Evolutionary conservation across 2,329 filamentous ascomycete genomes (phyloP).

Genomic region (Hypoxylon sp.): DNA sequence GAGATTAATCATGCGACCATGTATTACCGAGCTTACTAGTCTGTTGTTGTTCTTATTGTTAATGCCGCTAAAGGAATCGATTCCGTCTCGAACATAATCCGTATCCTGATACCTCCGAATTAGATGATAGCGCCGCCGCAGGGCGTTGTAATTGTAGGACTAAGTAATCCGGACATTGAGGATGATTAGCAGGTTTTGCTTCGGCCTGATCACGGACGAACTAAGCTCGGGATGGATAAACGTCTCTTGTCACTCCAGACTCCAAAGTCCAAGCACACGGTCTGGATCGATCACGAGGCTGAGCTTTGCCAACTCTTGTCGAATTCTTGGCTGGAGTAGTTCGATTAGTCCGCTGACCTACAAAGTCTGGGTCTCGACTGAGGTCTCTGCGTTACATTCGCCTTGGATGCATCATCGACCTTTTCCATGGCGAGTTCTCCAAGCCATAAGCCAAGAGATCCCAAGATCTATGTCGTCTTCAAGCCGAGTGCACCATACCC

Average conservation of each 20-base stretch:
- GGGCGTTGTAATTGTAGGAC: neutral
- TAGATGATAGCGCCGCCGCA: slow-evolving; percentile 1
- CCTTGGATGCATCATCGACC: slow-evolving; percentile 1
- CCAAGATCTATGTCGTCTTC: slow-evolving; percentile 4
- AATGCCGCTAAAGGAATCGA: slow-evolving; percentile 2
- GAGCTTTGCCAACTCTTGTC: neutral
- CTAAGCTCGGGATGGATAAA: neutral
- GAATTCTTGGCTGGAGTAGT: neutral
- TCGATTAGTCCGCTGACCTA: slow-evolving; percentile 4
- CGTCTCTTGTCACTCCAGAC: no score
- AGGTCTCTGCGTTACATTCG: slow-evolving; percentile 7
- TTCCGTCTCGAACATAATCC: slow-evolving; percentile 14
- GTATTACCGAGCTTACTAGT: neutral
- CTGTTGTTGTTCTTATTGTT: slow-evolving; percentile 1
- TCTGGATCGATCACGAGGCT: no score
- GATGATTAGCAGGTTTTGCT: slow-evolving; percentile 2
- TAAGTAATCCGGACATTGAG: no score
- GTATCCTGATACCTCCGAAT: neutral
- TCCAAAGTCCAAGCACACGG: no score
- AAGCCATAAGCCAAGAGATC: no score
- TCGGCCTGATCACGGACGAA: slow-evolving; percentile 24
- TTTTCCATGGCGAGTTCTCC: no score
- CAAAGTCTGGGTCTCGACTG: neutral
- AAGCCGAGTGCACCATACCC: slow-evolving; percentile 2
- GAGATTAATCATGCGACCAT: no score